Evolutionary conservation across 768 basidiomycete genomes (phyloP), one percentile per base, ranked within the genome.

Genomic region (Leucogyrophana mollusca): DNA sequence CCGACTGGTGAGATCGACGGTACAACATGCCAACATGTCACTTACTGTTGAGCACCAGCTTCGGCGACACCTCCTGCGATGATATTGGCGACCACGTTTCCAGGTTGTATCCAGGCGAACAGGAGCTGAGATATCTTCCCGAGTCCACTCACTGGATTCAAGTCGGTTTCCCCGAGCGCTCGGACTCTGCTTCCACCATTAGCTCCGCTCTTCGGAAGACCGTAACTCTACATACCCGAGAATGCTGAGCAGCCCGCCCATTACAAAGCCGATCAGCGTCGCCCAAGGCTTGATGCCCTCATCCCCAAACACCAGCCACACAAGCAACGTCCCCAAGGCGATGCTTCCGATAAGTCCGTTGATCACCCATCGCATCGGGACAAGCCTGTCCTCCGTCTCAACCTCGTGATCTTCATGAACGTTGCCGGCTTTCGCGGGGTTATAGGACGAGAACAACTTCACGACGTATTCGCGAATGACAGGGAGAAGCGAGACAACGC

Each of bases 251-350:
- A 94, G 66, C 45, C 85, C 85, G 14, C 94, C 94, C 50, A 94
- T 71, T 3, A 82, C 67, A 55, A 93, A 90, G 10, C 91, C 92
- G 27, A 94, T 69, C 20, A 93, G 60, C 0, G 91, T 96, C 3
- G 95, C 95, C 94, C 94, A 97, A 24, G 93, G 90, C 56, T 86
- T 87, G 62, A 97, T 96, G 3, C 91, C 93, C 47, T 95, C 87
- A 48, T 83, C 65, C 2, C 94, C 94, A 60, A 98, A 98, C 10
- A 97, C 84, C 3, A 80, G 39, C 87, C 91, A 94, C 0, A 98
- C 90, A 16, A 95, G 68, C 9, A 83, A 47, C 2, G 89, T 90
- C 10, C 95, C 94, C 14, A 79, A 45, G 10, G 78, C 53, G 16
- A 88, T 74, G 57, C 87, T 90, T 17, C 56, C 63, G 0, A 65